Evolutionary conservation across 495 filamentous ascomycete species (phyloP).

Genomic region (Penicillium longicatenatum): DNA sequence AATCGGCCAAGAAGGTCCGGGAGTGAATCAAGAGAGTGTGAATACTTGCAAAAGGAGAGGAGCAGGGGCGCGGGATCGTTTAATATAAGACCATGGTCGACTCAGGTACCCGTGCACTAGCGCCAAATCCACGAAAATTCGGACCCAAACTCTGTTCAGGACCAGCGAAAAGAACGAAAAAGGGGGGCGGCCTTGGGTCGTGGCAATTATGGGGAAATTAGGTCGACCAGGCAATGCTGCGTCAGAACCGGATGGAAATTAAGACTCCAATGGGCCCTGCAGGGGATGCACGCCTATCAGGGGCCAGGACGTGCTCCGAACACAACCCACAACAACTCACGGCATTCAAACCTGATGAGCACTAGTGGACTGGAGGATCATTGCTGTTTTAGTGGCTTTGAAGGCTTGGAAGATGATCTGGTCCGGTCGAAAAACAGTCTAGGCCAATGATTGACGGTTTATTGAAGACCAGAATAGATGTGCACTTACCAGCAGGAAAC

Average conservation of each 20-base stretch:
- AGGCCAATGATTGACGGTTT: not conserved
- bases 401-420: not conserved
- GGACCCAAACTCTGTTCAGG: not conserved
- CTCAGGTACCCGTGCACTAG: constrained; percentile 32
- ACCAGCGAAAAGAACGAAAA: not conserved
- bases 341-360: not conserved
- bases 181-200: not conserved
- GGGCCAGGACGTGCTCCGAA: not conserved
- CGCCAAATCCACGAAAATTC: constrained; percentile 4
- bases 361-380: constrained; percentile 5
- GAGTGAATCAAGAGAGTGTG: constrained; percentile 25
- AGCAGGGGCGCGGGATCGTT: constrained; percentile 12
- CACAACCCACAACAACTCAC: not conserved
- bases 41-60: constrained; percentile 19
- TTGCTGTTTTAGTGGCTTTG: not conserved
- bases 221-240: not conserved
- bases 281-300: not conserved
- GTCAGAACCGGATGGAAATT: not conserved
- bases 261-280: not conserved
- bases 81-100: constrained; percentile 22
- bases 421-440: constrained; percentile 2
- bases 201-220: constrained; percentile 14
- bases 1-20: constrained; percentile 48
- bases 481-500: not conserved
- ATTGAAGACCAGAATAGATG: not conserved